These are phyloP conservation scores for Chenopodium suecicum DNA, from an alignment of 148 eudicot genomes.

Conservation along the genomic window DNA sequence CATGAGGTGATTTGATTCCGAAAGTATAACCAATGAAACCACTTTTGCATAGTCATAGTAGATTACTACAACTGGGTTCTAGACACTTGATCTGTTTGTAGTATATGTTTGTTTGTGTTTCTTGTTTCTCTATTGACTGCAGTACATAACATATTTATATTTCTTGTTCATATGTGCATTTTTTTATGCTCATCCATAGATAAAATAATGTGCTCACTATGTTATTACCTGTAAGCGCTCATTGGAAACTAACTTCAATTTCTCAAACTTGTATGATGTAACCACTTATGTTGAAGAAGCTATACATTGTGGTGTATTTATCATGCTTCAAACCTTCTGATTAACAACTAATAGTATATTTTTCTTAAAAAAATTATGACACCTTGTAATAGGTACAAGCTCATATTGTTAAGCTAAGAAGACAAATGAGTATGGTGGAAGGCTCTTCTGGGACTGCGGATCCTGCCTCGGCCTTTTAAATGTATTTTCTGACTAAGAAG, in stretches of 20 bases:
- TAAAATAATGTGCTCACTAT: too few species aligned
- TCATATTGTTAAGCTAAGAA: slow-evolving; percentile 62
- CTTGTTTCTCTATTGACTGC: too few species aligned
- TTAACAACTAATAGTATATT: not conserved
- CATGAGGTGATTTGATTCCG: not conserved
- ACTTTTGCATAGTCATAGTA: not conserved
- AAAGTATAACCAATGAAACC: not conserved
- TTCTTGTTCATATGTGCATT: not conserved
- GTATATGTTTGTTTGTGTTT: not conserved
- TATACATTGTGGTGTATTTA: too few species aligned
- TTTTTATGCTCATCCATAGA: not conserved
- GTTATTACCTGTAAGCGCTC: not conserved
- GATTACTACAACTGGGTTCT: not conserved
- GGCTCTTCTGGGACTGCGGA: slow-evolving; percentile 44
- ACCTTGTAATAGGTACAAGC: slow-evolving; percentile 60
- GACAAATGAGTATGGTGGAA: slow-evolving; percentile 51
- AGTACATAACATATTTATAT: too few species aligned
- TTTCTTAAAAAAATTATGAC: not conserved
- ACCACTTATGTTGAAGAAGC: too few species aligned
- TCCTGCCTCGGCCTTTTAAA: slow-evolving; percentile 39
- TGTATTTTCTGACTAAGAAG: slow-evolving; percentile 13
- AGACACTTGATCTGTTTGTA: not conserved
- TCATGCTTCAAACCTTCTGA: not conserved
- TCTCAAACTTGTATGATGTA: not conserved
- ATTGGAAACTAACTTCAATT: not conserved